Percentiles rank a stretch among this genome's conserved stretches.
These are phyloP conservation scores for Trifolium dubium DNA, from an alignment of 306 rosid genomes.

Conservation along the genomic window DNA sequence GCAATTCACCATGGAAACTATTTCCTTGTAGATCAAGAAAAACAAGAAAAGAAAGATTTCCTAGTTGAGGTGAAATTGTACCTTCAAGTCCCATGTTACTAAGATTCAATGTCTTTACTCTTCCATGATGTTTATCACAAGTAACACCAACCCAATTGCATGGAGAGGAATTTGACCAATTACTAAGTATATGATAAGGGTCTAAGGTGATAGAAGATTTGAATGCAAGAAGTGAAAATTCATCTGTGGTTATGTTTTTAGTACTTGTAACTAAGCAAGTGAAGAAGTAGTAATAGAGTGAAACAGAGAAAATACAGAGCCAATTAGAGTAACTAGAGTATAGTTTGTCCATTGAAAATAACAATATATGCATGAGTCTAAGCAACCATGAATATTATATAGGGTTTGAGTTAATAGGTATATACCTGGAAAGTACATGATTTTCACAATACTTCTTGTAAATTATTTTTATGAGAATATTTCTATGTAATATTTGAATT, in stretches of 20 bases:
- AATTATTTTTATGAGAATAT: no score
- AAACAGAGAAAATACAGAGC: neutral
- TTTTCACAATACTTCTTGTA: no score
- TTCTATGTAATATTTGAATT: no score
- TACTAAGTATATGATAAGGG: neutral
- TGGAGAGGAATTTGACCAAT: slow-evolving; percentile 23
- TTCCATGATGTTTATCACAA: slow-evolving; percentile 1
- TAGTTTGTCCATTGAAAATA: slow-evolving; percentile 15
- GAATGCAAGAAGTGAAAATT: slow-evolving; percentile 26
- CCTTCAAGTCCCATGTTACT: slow-evolving; percentile 28
- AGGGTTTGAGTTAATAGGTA: no score
- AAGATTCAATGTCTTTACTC: slow-evolving; percentile 13
- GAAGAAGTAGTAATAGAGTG: neutral
- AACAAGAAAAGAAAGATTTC: slow-evolving; percentile 34
- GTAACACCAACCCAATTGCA: slow-evolving; percentile 31
- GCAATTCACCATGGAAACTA: neutral
- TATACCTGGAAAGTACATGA: no score
- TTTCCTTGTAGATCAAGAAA: slow-evolving; percentile 29
- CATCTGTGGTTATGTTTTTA: neutral
- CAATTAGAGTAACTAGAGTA: neutral
- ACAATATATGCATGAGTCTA: neutral
- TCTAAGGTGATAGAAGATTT: slow-evolving; percentile 27
- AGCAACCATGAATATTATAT: neutral
- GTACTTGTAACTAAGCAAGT: neutral
- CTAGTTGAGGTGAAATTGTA: neutral